A percentile compares a stretch with the other conserved stretches of the same genome.
Evolutionary conservation across 139 green algal genomes (phyloP).

Genomic region (Picochlorum sp.): DNA sequence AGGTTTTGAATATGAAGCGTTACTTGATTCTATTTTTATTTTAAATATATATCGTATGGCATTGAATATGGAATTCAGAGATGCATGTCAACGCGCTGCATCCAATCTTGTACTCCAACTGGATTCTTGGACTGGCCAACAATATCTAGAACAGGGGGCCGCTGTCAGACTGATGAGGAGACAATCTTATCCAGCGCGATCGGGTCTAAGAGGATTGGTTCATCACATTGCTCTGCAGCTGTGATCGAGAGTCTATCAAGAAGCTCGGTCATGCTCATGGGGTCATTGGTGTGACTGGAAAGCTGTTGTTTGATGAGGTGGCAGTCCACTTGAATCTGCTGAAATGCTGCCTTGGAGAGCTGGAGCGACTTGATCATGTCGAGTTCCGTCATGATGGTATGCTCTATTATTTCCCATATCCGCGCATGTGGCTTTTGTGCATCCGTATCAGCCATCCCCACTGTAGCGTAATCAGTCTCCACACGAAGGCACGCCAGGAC

Average conservation of each 20-base stretch:
- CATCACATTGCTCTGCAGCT: conserved; percentile 55
- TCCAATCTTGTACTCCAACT: no score
- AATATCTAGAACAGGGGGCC: no score
- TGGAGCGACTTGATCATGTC: background rate
- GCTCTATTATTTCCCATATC: background rate
- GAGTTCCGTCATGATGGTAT: background rate
- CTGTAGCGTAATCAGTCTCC: background rate
- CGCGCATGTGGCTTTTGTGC: background rate
- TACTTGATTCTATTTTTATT: no score
- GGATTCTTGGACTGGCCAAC: no score
- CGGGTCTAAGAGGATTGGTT: conserved; percentile 63
- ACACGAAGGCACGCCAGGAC: background rate
- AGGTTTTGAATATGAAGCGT: no score
- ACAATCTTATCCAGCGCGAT: conserved; percentile 46
- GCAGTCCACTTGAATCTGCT: conserved; percentile 66
- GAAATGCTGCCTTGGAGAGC: conserved; percentile 6
- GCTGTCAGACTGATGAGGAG: background rate
- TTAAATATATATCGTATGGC: no score
- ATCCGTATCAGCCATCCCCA: background rate
- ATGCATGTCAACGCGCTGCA: no score
- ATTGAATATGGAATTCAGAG: no score
- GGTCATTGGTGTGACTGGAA: background rate
- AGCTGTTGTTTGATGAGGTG: conserved; percentile 55
- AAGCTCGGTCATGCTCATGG: no score
- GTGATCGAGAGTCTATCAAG: conserved; percentile 54